A percentile compares a stretch with the other conserved stretches of the same genome.
Conservation (phyloP, 306 rosid genomes). For the Malus asiatica region DNA sequence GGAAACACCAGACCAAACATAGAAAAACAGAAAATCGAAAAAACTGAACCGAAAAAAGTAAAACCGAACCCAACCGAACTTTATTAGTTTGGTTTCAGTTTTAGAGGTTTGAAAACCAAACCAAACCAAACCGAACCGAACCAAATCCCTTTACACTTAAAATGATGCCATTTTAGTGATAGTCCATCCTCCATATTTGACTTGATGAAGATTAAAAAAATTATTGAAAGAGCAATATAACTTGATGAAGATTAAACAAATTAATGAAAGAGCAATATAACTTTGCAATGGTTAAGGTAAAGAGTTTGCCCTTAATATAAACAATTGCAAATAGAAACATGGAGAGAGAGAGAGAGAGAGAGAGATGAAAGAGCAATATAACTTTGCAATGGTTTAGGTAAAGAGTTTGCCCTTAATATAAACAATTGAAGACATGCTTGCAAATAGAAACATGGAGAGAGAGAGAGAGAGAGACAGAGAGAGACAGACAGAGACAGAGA, state of each 20-base stretch:
- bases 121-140: too few relatives aligned
- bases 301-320: not conserved
- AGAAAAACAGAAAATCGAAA: too few relatives aligned
- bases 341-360: not conserved
- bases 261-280: not conserved
- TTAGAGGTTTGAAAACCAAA: too few relatives aligned
- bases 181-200: too few relatives aligned
- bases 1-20: too few relatives aligned
- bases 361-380: conserved; percentile 9
- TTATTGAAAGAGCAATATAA: not conserved
- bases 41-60: too few relatives aligned
- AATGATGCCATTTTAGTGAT: too few relatives aligned
- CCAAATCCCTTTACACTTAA: too few relatives aligned
- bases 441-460: not conserved
- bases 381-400: not conserved
- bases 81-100: too few relatives aligned
- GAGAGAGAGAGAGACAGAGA: not conserved
- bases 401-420: not conserved
- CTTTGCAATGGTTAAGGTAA: not conserved
- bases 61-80: too few relatives aligned
- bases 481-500: not conserved
- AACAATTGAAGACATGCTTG: too few relatives aligned
- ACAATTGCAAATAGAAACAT: not conserved
- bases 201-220: too few relatives aligned
- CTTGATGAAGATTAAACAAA: not conserved